These are phyloP conservation scores for Tolypocladium inflatum DNA, from an alignment of 2,329 filamentous ascomycete genomes.

Conservation along the genomic window DNA sequence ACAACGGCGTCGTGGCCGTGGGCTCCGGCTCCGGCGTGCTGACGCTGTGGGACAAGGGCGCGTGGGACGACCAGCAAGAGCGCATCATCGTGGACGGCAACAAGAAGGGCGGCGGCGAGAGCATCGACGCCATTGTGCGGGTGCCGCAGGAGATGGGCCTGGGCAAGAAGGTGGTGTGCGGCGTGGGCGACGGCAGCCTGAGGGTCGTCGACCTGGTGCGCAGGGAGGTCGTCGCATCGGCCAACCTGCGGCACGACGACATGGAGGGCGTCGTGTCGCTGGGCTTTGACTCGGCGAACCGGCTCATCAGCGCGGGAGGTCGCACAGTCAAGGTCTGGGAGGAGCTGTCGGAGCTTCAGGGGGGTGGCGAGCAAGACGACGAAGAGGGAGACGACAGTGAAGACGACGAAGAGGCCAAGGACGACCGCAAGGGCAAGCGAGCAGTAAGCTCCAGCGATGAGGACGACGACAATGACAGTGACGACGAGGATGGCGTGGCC, in stretches of 20 bases:
- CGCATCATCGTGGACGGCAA: constrained; percentile 66
- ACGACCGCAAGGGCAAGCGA: constrained; percentile 29
- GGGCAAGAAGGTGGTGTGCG: constrained; percentile 68
- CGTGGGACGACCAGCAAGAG: constrained; percentile 93
- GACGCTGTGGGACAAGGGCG: constrained; percentile 87
- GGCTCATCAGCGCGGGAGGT: constrained; percentile 86
- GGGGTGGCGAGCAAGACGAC: constrained; percentile 32
- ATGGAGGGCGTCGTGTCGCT: constrained; percentile 76
- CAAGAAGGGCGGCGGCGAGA: constrained; percentile 54
- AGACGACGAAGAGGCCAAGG: constrained; percentile 37
- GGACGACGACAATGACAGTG: constrained; percentile 26
- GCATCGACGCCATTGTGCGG: constrained; percentile 66
- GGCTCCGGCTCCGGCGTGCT: constrained; percentile 70
- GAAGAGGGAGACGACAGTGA: constrained; percentile 37
- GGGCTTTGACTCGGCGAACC: constrained; percentile 73
- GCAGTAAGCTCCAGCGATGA: constrained; percentile 16
- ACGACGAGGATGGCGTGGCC: constrained; percentile 18
- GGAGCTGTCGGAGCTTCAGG: constrained; percentile 54
- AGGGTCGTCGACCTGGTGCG: constrained; percentile 64
- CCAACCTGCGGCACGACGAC: constrained; percentile 65
- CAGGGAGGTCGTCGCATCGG: constrained; percentile 61
- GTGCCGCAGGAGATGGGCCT: constrained; percentile 62
- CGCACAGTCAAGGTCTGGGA: constrained; percentile 86
- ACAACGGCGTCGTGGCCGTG: constrained; percentile 68
- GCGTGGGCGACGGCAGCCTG: constrained; percentile 71